Conservation (phyloP, 1,139 yeast genomes). For the Sugiyamaella japonica region DNA sequence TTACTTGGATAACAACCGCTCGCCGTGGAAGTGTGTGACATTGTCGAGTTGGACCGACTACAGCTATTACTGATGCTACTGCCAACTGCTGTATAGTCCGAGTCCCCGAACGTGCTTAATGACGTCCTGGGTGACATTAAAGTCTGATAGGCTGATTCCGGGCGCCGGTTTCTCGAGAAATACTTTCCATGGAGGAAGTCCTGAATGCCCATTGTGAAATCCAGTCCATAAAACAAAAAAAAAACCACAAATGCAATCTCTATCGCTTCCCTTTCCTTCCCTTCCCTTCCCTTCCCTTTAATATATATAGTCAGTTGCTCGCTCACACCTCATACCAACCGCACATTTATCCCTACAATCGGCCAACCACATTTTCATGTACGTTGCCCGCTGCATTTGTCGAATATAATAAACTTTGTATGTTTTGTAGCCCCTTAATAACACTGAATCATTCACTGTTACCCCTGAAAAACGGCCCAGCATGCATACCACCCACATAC, state of each 20-base stretch:
- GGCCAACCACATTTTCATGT: not conserved
- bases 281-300: too few species aligned
- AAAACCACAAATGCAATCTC: too few species aligned
- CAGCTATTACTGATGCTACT: too few species aligned
- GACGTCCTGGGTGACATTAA: slow-evolving; percentile 1
- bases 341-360: not conserved
- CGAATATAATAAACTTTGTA: not conserved
- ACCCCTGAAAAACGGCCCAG: not conserved
- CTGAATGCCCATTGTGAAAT: slow-evolving; percentile 3
- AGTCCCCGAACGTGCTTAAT: not conserved
- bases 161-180: slow-evolving; percentile 10
- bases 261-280: too few species aligned
- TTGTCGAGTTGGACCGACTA: not conserved
- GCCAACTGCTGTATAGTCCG: not conserved
- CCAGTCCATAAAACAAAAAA: not conserved
- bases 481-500: not conserved
- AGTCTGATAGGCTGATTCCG: slow-evolving; percentile 4
- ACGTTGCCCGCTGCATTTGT: not conserved
- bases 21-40: not conserved
- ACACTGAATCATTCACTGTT: not conserved
- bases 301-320: not conserved
- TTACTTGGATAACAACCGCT: not conserved
- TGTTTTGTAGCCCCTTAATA: not conserved
- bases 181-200: slow-evolving; percentile 13
- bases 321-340: not conserved